Percentiles rank a stretch among this genome's conserved stretches.
Conservation (phyloP, 1,284 basidiomycete species). For the Wolfiporia cocos region DNA sequence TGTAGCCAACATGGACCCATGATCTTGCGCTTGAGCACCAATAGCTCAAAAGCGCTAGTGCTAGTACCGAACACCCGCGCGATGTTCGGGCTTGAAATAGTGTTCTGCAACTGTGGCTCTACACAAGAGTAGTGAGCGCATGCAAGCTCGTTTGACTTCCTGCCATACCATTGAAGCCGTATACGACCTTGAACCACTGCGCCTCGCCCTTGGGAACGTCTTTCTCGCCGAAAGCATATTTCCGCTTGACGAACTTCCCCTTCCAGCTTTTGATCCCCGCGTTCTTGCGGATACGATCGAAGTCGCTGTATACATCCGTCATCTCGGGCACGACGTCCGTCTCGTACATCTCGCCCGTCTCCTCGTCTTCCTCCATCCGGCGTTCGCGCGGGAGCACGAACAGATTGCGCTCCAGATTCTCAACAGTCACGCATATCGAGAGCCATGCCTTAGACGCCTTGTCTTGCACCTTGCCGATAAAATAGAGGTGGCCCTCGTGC, state of each 20-base stretch:
- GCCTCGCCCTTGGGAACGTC: slow-evolving; percentile 79
- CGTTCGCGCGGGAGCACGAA: slow-evolving; percentile 83
- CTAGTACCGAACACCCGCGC: slow-evolving; percentile 89
- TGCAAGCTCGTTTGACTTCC: neutral
- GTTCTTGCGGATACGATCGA: slow-evolving; percentile 74
- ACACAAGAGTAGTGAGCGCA: slow-evolving; percentile 3
- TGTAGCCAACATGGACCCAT: slow-evolving; percentile 99
- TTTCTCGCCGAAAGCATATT: slow-evolving; percentile 89
- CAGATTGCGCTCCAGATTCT: slow-evolving; percentile 87
- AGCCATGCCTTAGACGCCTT: slow-evolving; percentile 63
- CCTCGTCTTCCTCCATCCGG: slow-evolving; percentile 56
- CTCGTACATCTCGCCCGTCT: slow-evolving; percentile 50
- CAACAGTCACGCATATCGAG: slow-evolving; percentile 86
- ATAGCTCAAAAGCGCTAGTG: slow-evolving; percentile 88
- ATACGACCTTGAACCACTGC: slow-evolving; percentile 91
- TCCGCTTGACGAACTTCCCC: slow-evolving; percentile 82
- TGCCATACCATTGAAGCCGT: slow-evolving; percentile 70
- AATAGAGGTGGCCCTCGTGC: slow-evolving; percentile 71
- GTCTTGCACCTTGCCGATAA: slow-evolving; percentile 87
- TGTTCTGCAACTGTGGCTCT: slow-evolving; percentile 65
- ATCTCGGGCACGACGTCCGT: slow-evolving; percentile 71
- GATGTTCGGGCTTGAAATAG: slow-evolving; percentile 80
- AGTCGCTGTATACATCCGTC: slow-evolving; percentile 79
- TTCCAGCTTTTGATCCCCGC: slow-evolving; percentile 76
- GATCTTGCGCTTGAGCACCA: slow-evolving; percentile 95